phyloP scores from a whole-genome alignment of 192 early-diverging fungal species.

The Coemansia sp. region DNA sequence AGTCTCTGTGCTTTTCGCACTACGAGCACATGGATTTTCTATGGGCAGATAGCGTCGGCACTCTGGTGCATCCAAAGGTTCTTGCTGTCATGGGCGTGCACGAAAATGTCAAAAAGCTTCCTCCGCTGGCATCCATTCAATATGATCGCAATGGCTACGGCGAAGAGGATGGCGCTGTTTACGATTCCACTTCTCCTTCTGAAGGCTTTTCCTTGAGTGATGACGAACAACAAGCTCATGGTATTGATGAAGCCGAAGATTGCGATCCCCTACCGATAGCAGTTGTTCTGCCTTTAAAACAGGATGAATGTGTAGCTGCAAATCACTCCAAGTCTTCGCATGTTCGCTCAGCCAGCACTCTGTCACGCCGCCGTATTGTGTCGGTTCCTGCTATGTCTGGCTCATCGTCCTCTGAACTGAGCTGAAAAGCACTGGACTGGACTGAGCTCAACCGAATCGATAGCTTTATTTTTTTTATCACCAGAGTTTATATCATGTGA shows the following conservation, averaged over 20 bases:
- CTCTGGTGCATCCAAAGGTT: conserved; percentile 47
- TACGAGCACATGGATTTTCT: conserved; percentile 82
- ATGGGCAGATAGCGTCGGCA: conserved; percentile 54
- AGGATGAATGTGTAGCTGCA: neutral
- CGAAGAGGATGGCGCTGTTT: neutral
- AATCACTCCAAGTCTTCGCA: neutral
- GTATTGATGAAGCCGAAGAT: neutral
- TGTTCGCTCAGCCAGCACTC: conserved; percentile 10
- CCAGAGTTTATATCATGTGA: conserved; percentile 12
- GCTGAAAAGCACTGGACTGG: neutral
- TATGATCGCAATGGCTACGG: neutral
- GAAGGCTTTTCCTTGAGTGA: neutral
- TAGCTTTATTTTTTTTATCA: no score
- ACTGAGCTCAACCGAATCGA: no score
- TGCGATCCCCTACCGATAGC: no score
- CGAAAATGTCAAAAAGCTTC: conserved; percentile 10
- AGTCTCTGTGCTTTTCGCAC: conserved; percentile 61
- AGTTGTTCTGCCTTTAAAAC: neutral
- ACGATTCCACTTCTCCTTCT: neutral
- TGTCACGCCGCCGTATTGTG: conserved; percentile 44
- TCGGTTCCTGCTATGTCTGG: conserved; percentile 12
- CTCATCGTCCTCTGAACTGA: neutral
- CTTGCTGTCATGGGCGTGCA: conserved; percentile 31
- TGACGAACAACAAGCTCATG: neutral
- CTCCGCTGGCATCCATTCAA: conserved; percentile 8